Evolutionary conservation across 2,329 filamentous ascomycete species (phyloP).

Genomic region (Colletotrichum eleusines): DNA sequence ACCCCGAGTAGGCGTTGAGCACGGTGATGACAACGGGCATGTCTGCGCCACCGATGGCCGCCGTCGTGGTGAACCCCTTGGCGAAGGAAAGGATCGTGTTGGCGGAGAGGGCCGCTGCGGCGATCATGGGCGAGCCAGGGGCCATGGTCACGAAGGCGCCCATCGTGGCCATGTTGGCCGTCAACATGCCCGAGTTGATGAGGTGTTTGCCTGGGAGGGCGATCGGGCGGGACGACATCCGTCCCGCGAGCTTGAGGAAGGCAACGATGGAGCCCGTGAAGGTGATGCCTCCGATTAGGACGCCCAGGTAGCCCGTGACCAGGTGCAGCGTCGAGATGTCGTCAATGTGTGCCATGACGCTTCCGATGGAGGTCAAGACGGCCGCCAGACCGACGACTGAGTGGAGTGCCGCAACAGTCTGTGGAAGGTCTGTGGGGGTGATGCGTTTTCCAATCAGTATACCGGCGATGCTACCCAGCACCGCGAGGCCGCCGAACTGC

Average conservation of each 20-base stretch:
- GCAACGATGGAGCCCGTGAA: slow-evolving; percentile 93
- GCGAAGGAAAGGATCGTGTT: slow-evolving; percentile 84
- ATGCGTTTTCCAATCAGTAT: slow-evolving; percentile 87
- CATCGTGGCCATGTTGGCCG: slow-evolving; percentile 85
- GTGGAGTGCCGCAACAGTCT: slow-evolving; percentile 90
- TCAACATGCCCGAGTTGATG: slow-evolving; percentile 80
- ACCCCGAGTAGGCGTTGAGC: slow-evolving; percentile 90
- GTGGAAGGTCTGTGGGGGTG: slow-evolving; percentile 87
- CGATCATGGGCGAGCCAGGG: slow-evolving; percentile 81
- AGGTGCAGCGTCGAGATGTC: slow-evolving; percentile 83
- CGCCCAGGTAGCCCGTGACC: slow-evolving; percentile 87
- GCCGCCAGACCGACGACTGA: slow-evolving; percentile 91
- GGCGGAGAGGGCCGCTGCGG: slow-evolving; percentile 80
- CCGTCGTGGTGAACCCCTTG: slow-evolving; percentile 89
- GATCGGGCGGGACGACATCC: slow-evolving; percentile 82
- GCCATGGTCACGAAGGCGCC: slow-evolving; percentile 86
- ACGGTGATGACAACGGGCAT: slow-evolving; percentile 95
- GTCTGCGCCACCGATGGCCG: slow-evolving; percentile 91
- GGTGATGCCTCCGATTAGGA: slow-evolving; percentile 87
- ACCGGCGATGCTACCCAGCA: slow-evolving; percentile 76
- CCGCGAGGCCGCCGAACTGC: slow-evolving; percentile 83
- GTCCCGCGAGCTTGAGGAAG: slow-evolving; percentile 86
- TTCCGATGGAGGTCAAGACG: slow-evolving; percentile 88
- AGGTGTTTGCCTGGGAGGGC: slow-evolving; percentile 80
- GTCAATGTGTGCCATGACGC: slow-evolving; percentile 69